phyloP scores from a whole-genome alignment of 2,329 filamentous ascomycete genomes.

The Ophiostoma sp. region DNA sequence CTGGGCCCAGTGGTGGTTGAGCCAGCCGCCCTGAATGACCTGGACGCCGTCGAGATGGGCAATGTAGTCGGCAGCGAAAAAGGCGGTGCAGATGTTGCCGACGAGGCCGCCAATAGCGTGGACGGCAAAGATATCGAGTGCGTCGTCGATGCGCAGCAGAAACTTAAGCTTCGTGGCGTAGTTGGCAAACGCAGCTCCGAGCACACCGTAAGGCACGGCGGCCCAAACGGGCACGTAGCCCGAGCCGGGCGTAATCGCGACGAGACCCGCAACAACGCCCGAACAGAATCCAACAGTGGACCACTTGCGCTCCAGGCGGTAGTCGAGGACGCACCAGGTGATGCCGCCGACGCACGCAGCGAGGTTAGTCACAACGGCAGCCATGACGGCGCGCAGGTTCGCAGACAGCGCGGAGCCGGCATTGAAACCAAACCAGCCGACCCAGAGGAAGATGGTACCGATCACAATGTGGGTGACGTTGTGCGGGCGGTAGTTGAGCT shows the following conservation, averaged over 20 bases:
- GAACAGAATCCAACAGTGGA: constrained; percentile 91
- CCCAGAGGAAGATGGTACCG: constrained; percentile 92
- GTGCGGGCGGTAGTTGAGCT: constrained; percentile 86
- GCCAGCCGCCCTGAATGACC: constrained; percentile 68
- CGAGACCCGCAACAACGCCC: constrained; percentile 78
- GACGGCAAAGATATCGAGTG: constrained; percentile 82
- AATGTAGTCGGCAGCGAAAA: constrained; percentile 82
- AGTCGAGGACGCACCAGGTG: constrained; percentile 85
- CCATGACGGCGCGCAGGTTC: constrained; percentile 81
- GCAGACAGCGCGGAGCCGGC: constrained; percentile 75
- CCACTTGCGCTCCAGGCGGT: constrained; percentile 84
- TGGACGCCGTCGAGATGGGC: constrained; percentile 71
- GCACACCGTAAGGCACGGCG: constrained; percentile 69
- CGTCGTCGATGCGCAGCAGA: constrained; percentile 72
- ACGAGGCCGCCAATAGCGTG: constrained; percentile 73
- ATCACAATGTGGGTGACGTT: constrained; percentile 91
- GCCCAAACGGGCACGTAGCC: constrained; percentile 81
- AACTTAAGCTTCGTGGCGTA: constrained; percentile 94
- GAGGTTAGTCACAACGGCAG: constrained; percentile 77
- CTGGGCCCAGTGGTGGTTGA: constrained; percentile 79
- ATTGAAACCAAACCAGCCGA: constrained; percentile 95
- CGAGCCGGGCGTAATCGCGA: constrained; percentile 82
- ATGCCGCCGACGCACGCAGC: constrained; percentile 79
- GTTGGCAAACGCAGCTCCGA: constrained; percentile 74
- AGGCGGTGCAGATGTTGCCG: constrained; percentile 71